Evolutionary conservation across 2,329 filamentous ascomycete species (phyloP).

Genomic region (Mariannaea sp.): DNA sequence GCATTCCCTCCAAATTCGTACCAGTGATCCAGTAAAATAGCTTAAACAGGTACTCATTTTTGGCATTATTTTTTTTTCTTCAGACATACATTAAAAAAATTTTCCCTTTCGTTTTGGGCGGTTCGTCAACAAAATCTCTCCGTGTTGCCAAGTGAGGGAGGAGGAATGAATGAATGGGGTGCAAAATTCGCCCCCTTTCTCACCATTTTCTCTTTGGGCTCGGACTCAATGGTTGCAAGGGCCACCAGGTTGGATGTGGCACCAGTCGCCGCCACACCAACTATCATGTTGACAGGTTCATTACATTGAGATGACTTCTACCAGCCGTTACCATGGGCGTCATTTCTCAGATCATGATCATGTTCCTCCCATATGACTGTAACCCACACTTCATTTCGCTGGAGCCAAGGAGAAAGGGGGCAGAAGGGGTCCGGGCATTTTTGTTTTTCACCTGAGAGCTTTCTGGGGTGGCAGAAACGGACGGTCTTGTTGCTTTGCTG

Average conservation of each 20-base stretch:
- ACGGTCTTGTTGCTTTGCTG: neutral
- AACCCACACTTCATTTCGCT: slow-evolving; percentile 36
- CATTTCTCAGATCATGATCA: slow-evolving; percentile 6
- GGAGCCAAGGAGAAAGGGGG: neutral
- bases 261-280: slow-evolving; percentile 20
- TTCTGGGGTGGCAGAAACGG: neutral
- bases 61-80: too few relatives aligned
- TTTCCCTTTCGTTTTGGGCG: too few relatives aligned
- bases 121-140: too few relatives aligned
- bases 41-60: too few relatives aligned
- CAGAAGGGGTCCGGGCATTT: slow-evolving; percentile 9
- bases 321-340: neutral
- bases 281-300: slow-evolving; percentile 1
- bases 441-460: slow-evolving; percentile 10
- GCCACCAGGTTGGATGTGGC: slow-evolving; percentile 23
- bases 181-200: slow-evolving; percentile 9
- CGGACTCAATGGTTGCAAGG: slow-evolving; percentile 1
- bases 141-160: too few relatives aligned
- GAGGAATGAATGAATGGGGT: slow-evolving; percentile 7
- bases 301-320: slow-evolving; percentile 13
- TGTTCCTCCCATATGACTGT: slow-evolving; percentile 2
- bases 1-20: slow-evolving; percentile 2
- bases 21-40: neutral
- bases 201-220: neutral
- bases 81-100: too few relatives aligned